These are phyloP conservation scores for Leishmania aethiopica DNA, from an alignment of 208 protist genomes.

Conservation along the genomic window DNA sequence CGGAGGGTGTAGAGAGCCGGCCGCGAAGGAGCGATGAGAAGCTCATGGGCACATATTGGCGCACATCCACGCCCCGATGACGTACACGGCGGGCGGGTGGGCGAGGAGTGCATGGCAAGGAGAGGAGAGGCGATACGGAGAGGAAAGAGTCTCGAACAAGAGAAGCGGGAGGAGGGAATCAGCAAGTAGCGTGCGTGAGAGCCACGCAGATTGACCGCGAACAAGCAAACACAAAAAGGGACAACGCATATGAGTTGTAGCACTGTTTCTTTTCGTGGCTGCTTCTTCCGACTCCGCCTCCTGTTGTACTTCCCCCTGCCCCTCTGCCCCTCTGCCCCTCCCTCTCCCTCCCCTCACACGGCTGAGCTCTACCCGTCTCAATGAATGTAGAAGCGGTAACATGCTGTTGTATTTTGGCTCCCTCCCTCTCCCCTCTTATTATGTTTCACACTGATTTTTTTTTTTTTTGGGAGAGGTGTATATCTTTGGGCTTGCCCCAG, in stretches of 20 bases:
- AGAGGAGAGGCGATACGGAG: neutral
- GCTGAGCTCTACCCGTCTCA: too few species aligned
- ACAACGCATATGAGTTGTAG: neutral
- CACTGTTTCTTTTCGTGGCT: neutral
- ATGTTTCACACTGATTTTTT: too few species aligned
- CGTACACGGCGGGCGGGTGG: neutral
- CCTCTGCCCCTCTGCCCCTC: too few species aligned
- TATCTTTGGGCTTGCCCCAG: too few species aligned
- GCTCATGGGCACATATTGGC: neutral
- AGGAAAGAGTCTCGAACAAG: neutral
- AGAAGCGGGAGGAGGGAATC: neutral
- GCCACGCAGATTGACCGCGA: neutral
- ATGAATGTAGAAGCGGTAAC: too few species aligned
- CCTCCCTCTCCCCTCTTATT: too few species aligned
- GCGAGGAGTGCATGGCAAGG: neutral
- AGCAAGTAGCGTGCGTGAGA: neutral
- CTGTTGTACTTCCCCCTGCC: too few species aligned
- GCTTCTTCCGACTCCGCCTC: too few species aligned
- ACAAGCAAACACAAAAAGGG: neutral
- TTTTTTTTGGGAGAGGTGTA: too few species aligned
- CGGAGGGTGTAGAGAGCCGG: neutral
- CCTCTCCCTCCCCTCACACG: too few species aligned
- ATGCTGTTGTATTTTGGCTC: too few species aligned
- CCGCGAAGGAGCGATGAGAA: neutral
- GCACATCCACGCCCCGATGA: neutral